These are phyloP conservation scores for Neocallimastix lanati DNA, from an alignment of 192 early-diverging fungal species.

Conservation along the genomic window DNA sequence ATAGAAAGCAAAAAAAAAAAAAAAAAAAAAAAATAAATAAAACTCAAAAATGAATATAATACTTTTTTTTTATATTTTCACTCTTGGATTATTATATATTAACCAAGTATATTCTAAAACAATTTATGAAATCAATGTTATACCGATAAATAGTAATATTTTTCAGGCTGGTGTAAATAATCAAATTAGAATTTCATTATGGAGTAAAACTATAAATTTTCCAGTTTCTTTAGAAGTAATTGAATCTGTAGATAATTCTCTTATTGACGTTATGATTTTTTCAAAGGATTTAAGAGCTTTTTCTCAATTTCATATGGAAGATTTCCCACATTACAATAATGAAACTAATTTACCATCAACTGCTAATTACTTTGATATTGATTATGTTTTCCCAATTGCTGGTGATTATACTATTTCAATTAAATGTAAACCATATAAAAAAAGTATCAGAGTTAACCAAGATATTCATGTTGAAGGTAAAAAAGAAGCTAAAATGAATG, in stretches of 20 bases:
- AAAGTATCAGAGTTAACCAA: background rate
- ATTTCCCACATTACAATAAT: background rate
- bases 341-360: background rate
- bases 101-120: background rate
- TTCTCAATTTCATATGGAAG: background rate
- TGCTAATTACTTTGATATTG: background rate
- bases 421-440: background rate
- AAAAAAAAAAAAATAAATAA: too few relatives aligned
- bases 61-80: background rate
- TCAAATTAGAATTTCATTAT: background rate
- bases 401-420: background rate
- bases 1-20: too few relatives aligned
- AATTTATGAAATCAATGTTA: background rate
- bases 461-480: background rate
- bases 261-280: background rate
- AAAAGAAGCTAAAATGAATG: background rate
- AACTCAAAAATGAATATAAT: background rate
- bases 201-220: background rate
- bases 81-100: background rate
- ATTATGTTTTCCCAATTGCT: background rate
- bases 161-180: background rate
- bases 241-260: background rate
- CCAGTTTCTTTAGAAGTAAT: background rate
- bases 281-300: background rate
- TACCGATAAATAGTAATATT: background rate